Evolutionary conservation across 2,329 filamentous ascomycete genomes (phyloP).

Genomic region (Verticillium tricorpus): DNA sequence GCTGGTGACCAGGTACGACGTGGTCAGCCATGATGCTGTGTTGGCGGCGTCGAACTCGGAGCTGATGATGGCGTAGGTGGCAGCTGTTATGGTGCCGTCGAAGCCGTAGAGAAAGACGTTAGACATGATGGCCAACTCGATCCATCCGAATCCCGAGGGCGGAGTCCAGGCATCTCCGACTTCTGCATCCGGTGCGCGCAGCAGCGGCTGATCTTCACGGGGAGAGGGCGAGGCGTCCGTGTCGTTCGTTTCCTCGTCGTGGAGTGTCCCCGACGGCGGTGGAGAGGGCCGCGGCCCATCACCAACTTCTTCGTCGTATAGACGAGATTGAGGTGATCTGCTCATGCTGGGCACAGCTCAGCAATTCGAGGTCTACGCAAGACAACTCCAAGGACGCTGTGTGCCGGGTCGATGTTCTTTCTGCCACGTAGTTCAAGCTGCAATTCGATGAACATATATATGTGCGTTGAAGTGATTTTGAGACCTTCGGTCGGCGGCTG

Average conservation of each 20-base stretch:
- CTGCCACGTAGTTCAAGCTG: no score
- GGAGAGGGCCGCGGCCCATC: no score
- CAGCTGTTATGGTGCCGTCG: conserved; percentile 69
- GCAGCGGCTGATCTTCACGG: conserved; percentile 18
- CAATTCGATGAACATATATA: no score
- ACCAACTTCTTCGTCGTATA: no score
- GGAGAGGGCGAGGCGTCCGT: background rate
- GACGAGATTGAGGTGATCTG: no score
- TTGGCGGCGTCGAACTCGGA: conserved; percentile 71
- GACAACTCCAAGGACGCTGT: no score
- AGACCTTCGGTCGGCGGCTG: no score
- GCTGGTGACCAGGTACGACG: conserved; percentile 65
- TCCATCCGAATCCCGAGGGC: conserved; percentile 50
- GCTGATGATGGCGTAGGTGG: conserved; percentile 69
- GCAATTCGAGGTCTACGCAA: no score
- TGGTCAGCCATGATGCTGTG: conserved; percentile 70
- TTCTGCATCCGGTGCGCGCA: conserved; percentile 11
- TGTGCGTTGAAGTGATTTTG: no score
- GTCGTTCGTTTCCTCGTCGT: background rate
- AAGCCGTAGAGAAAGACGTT: conserved; percentile 65
- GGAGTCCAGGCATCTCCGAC: conserved; percentile 34
- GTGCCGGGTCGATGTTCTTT: no score
- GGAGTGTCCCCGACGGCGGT: background rate
- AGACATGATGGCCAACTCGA: conserved; percentile 57
- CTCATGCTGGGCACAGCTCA: no score